These are phyloP conservation scores for Sarocladiaceae sp. DNA, from an alignment of 2,329 filamentous ascomycete species.

Conservation along the genomic window DNA sequence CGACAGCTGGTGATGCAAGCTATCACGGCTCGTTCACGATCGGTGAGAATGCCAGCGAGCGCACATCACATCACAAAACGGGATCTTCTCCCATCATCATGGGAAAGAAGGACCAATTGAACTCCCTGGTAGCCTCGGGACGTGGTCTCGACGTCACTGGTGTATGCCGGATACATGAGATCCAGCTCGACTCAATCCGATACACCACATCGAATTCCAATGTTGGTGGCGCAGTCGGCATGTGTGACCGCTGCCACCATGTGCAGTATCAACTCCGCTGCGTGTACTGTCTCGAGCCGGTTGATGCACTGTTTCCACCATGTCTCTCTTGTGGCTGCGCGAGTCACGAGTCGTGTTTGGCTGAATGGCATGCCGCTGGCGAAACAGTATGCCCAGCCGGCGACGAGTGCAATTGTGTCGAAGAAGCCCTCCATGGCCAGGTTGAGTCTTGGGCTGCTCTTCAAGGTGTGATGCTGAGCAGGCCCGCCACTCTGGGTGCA, in stretches of 20 bases:
- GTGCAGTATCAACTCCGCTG: constrained; percentile 53
- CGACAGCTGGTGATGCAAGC: constrained; percentile 21
- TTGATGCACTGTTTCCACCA: constrained; percentile 53
- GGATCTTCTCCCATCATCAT: constrained; percentile 47
- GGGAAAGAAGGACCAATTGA: constrained; percentile 48
- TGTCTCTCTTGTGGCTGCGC: constrained; percentile 59
- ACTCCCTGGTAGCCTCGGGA: constrained; percentile 42
- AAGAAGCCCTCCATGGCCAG: constrained; percentile 49
- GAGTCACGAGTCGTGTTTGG: constrained; percentile 52
- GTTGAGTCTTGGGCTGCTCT: constrained; percentile 55
- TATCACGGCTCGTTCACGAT: constrained; percentile 30
- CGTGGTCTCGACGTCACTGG: constrained; percentile 58
- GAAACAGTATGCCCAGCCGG: constrained; percentile 55
- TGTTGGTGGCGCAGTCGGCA: constrained; percentile 41
- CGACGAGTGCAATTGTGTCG: constrained; percentile 57
- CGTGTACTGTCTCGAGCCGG: constrained; percentile 56
- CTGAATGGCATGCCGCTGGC: constrained; percentile 51
- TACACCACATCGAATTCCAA: constrained; percentile 35
- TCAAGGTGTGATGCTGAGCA: constrained; percentile 27
- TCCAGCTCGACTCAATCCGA: constrained; percentile 52
- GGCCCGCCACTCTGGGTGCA: constrained; percentile 17
- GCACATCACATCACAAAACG: constrained; percentile 28
- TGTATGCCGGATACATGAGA: constrained; percentile 56
- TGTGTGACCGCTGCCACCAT: constrained; percentile 45
- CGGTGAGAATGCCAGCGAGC: constrained; percentile 31